Evolutionary conservation across 2,329 filamentous ascomycete genomes (phyloP).

Genomic region (Mycosphaerella sp.): DNA sequence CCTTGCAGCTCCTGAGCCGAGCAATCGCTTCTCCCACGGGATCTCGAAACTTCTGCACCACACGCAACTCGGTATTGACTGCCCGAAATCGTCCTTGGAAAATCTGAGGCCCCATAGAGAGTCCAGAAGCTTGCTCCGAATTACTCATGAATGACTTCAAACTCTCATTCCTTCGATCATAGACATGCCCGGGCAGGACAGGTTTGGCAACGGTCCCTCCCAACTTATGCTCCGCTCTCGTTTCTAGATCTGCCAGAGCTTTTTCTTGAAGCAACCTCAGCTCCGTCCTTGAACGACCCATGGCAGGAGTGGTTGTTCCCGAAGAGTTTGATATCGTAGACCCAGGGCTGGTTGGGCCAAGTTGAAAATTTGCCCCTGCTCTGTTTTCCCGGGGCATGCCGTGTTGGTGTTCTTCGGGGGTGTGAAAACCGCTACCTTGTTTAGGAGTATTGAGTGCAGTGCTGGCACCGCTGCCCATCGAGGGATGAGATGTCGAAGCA

Average conservation of each 20-base stretch:
- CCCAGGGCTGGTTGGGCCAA: slow-evolving; percentile 27
- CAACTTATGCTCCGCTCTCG: slow-evolving; percentile 15
- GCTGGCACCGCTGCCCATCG: slow-evolving; percentile 26
- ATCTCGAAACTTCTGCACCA: slow-evolving; percentile 32
- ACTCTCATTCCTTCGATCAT: slow-evolving; percentile 32
- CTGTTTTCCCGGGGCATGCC: slow-evolving; percentile 14
- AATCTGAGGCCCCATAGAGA: slow-evolving; percentile 28
- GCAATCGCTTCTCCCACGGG: slow-evolving; percentile 29
- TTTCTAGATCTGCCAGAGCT: slow-evolving; percentile 30
- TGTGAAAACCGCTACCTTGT: slow-evolving; percentile 24
- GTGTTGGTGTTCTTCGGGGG: slow-evolving; percentile 24
- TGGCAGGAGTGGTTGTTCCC: slow-evolving; percentile 28
- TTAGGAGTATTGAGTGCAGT: slow-evolving; percentile 29
- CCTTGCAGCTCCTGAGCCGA: slow-evolving; percentile 24
- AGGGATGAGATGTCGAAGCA: slow-evolving; percentile 28
- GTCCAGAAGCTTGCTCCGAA: slow-evolving; percentile 12
- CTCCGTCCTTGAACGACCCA: slow-evolving; percentile 31
- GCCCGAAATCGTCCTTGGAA: slow-evolving; percentile 34
- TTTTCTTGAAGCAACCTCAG: slow-evolving; percentile 31
- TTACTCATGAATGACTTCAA: slow-evolving; percentile 30
- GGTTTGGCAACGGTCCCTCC: slow-evolving; percentile 16
- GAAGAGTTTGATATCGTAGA: slow-evolving; percentile 28
- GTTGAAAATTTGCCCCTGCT: slow-evolving; percentile 11
- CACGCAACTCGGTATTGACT: slow-evolving; percentile 30
- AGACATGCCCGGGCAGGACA: slow-evolving; percentile 28